Percentiles rank a stretch among this genome's conserved stretches.
These are phyloP conservation scores for Xanthoparmelia taractica DNA, from an alignment of 495 filamentous ascomycete genomes.

Conservation along the genomic window DNA sequence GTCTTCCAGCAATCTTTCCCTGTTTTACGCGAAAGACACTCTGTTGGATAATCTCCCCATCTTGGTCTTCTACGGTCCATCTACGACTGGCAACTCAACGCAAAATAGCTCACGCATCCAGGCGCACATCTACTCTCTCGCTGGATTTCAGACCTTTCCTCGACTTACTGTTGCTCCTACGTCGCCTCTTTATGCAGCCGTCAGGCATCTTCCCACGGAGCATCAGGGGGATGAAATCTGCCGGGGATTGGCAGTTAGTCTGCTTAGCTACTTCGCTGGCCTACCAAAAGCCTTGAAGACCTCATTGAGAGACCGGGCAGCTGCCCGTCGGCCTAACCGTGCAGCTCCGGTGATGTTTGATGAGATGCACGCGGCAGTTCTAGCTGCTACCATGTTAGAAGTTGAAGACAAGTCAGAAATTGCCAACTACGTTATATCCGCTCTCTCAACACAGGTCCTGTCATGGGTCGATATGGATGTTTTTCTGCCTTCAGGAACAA, in stretches of 20 bases:
- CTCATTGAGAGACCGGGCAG: constrained; percentile 35
- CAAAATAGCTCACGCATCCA: constrained; percentile 86
- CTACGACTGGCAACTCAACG: constrained; percentile 74
- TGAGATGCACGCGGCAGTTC: constrained; percentile 84
- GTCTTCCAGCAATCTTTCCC: constrained; percentile 14
- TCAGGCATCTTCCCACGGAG: constrained; percentile 84
- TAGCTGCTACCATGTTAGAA: constrained; percentile 73
- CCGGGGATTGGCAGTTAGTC: constrained; percentile 79
- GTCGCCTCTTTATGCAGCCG: constrained; percentile 88
- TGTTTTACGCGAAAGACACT: constrained; percentile 23
- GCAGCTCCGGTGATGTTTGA: constrained; percentile 63
- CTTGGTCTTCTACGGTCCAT: constrained; percentile 77
- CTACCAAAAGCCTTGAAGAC: constrained; percentile 69
- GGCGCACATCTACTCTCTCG: constrained; percentile 80
- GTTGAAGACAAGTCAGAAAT: constrained; percentile 67
- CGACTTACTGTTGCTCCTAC: constrained; percentile 87
- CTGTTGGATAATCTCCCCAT: constrained; percentile 39
- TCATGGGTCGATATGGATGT: constrained; percentile 85
- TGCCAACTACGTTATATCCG: constrained; percentile 58
- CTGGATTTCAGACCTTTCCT: constrained; percentile 78
- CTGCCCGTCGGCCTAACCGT: constrained; percentile 22
- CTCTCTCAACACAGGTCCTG: constrained; percentile 68
- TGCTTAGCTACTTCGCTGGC: constrained; percentile 89
- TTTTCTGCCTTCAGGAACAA: constrained; percentile 67
- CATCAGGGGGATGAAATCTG: constrained; percentile 88